Conservation (phyloP, 2,329 filamentous ascomycete species). For the Colletotrichum sp. region DNA sequence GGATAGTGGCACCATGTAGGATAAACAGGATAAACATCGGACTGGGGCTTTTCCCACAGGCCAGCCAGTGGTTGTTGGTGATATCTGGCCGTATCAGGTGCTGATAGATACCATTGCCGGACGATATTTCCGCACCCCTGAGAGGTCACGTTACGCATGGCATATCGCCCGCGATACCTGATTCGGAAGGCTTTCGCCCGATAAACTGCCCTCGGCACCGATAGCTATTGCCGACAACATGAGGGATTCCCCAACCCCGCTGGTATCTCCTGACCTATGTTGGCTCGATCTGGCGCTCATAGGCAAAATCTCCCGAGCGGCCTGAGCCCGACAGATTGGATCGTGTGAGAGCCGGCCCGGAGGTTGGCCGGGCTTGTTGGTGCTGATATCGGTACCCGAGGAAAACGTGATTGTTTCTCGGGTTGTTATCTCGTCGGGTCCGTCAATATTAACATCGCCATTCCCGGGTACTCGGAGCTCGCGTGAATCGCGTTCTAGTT, state of each 20-base stretch:
- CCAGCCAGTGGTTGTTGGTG: not conserved
- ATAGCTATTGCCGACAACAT: not conserved
- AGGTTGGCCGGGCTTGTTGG: not conserved
- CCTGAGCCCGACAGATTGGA: not conserved
- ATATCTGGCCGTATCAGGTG: not conserved
- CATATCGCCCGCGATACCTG: not conserved
- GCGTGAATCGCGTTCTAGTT: not conserved
- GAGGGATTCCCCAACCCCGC: not conserved
- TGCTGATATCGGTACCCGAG: not conserved
- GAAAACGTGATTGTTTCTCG: not conserved
- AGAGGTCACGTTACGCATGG: not conserved
- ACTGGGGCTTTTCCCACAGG: not conserved
- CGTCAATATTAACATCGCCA: not conserved
- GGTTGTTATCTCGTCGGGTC: not conserved
- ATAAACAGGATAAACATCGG: not conserved
- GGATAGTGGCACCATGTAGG: not conserved
- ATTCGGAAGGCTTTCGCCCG: conserved; percentile 1
- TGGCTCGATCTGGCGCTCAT: not conserved
- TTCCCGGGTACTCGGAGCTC: not conserved
- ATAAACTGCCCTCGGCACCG: not conserved
- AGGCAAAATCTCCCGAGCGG: not conserved
- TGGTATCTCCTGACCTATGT: not conserved
- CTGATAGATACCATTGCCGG: not conserved
- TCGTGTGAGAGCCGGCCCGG: not conserved
- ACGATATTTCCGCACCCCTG: not conserved